Base-by-base conservation (phyloP, 257 asterid species). In the Primulina tabacum region DNA sequence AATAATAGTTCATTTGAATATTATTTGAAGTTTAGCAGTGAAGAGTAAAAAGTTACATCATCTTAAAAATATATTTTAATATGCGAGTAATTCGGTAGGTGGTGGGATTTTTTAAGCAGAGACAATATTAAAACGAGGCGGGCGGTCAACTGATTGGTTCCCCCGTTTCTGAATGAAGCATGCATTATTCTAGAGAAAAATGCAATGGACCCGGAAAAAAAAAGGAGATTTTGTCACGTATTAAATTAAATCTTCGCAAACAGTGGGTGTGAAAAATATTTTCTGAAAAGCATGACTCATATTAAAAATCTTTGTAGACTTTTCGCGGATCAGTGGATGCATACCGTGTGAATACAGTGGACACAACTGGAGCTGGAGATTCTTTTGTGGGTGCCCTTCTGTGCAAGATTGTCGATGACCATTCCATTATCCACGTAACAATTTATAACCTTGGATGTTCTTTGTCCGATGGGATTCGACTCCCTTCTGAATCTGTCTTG, bases 361-460 rank as follows among this genome's bases (percentile, higher is more conserved):
- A 84, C 64, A 84, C 88, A 47, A 84, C 88, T 20, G 88, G 88
- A 64, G 88, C 88, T 0, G 88, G 88, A 21, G 88, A 84, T 68
- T 76, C 88, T 16, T 84, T 84, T 38, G 84, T 81, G 17, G 88
- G 88, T 9, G 79, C 88, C 70, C 81, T 84, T 11, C 82, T 84
- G 8, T 73, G 76, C 26, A 84, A 77, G 76, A 74, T 84, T 24
- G 88, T 84, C 16, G 88, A 84, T 34, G 88, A 84, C 33, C 84
- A 69, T 62, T 17, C 78, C 17, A 69, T 84, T 5, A 71, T 84
- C 26, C 72, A 75, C 65, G 87, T 83, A 77, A 58, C 47, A 3
- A 62, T 35, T 10, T 18, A 3, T n/a, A 64, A 21, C 11, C 57
- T 50, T 50, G 53, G 53, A 12, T 43, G 11, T 43, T 43, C n/a